Evolutionary conservation across 1,284 basidiomycete genomes (phyloP), one percentile per base, ranked within the genome.

Genomic region (Melampsora occidentalis): DNA sequence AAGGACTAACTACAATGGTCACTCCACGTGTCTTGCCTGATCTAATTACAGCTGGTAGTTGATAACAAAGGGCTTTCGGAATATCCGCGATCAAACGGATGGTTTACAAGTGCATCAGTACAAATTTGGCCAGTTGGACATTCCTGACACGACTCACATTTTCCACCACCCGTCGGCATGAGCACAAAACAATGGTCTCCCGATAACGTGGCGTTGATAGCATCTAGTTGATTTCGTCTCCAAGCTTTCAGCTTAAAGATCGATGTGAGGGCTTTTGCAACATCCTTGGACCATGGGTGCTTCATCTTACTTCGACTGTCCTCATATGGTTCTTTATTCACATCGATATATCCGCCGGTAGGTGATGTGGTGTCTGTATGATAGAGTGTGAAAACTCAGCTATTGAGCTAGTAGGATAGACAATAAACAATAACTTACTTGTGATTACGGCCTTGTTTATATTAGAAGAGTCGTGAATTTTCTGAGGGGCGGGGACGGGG

Each of bases 111-210:
- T 18, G 18, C 16, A 46, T 46, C 46, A 46, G 46, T 46, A 46
- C 46, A 46, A 14, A 18, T 46, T 46, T 42, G 39, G 39, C 39
- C 9, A 42, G 7, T 12, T 42, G n/a, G 53, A 51, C n/a, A 31
- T 59, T 9, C 53, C 77, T 81, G 81, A 42, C 31, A 33, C 22
- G 9, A 69, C 73, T 63, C 46, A 76, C 73, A 76, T 84, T 98
- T 98, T 0, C 95, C 96, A 6, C 95, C 96, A 35, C 96, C 96
- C 0, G 96, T 99, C 0, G 97, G 96, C 89, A 98, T 96, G 6
- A 99, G 87, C 22, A 97, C 92, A 80, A 98, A 94, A 16, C 94
- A 93, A 81, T 99, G 95, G 66, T 86, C 87, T 2, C 91, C 94
- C 0, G 86, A 85, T 82, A 99, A 85, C 0, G 91, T 90, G 2